Base-by-base conservation (phyloP, 2,329 filamentous ascomycete species). In the Monosporascus cannonballus region DNA sequence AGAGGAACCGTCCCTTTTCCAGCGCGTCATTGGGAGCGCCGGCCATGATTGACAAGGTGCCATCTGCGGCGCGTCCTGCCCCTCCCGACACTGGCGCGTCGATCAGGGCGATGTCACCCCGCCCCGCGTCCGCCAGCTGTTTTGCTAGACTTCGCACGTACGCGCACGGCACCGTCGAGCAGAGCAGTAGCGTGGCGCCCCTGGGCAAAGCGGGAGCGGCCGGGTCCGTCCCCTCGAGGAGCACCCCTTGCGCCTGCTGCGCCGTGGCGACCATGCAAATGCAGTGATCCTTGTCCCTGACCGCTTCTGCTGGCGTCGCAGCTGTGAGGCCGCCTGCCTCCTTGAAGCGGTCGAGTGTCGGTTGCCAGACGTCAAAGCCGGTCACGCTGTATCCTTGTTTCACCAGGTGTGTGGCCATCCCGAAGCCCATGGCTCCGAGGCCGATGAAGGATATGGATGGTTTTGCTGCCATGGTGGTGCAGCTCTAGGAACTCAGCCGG, bases 381-480 rank as follows among this genome's bases (percentile, higher is more conserved):
- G 81, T 85, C 24, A 90, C 86, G 25, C 72, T 55, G 68, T 86
- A 88, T 53, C 85, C 85, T 57, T 80, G 72, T 59, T 83, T 82
- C 61, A 90, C 74, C 46, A 91, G 79, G 65, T 90, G 79, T 54
- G 81, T 87, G 57, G 87, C 87, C 87, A 91, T 90, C 65, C 87
- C 87, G 67, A 89, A 87, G 65, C 87, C 87, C 87, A 90, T 90
- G 69, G 87, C 87, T 52, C 87, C 87, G 3, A 91, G 84, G 74
- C 87, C 87, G 57, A 87, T 84, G 70, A 90, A 89, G 58, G 82
- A 79, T 51, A 88, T 59, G 4, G 68, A 64, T 4, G 68, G 67
- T 55, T 73, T 75, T 48, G 64, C 54, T 61, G 69, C 70, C 51
- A 48, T 62, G 45, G 45, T 51, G 34, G 4, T 20, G 24, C 51